phyloP scores from a whole-genome alignment of 768 basidiomycete genomes.

The Tephrocybe rancida region DNA sequence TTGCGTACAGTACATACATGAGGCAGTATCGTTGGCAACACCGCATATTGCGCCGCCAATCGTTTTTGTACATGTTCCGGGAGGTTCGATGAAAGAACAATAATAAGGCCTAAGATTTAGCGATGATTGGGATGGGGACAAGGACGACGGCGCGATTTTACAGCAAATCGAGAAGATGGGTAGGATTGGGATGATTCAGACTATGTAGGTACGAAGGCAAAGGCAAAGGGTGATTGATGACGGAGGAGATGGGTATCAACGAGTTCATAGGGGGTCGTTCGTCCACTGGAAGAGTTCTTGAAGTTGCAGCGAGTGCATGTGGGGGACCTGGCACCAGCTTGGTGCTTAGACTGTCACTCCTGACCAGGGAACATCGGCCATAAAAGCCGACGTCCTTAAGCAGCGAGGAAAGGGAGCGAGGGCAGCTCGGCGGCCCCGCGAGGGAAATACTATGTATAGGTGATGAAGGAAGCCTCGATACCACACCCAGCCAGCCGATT shows the following conservation, averaged over 20 bases:
- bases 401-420: constrained; percentile 1
- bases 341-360: neutral
- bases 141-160: neutral
- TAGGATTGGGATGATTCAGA: neutral
- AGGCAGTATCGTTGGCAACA: neutral
- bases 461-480: neutral
- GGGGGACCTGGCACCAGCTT: neutral
- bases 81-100: neutral
- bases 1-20: constrained; percentile 4
- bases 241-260: constrained; percentile 13
- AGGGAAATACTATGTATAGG: neutral
- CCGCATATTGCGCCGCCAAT: neutral
- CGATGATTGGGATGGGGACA: neutral
- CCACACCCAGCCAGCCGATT: neutral
- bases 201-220: neutral
- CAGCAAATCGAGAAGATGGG: too few relatives aligned
- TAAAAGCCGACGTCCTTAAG: neutral
- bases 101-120: neutral
- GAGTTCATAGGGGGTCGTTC: constrained; percentile 15
- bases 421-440: constrained; percentile 5
- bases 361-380: neutral
- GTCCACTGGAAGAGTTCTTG: constrained; percentile 9
- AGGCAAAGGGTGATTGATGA: neutral
- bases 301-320: neutral
- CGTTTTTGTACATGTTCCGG: neutral